A percentile compares a stretch with the other conserved stretches of the same genome.
Evolutionary conservation across 2,329 filamentous ascomycete genomes (phyloP).

Genomic region (Anthostomella pinea): DNA sequence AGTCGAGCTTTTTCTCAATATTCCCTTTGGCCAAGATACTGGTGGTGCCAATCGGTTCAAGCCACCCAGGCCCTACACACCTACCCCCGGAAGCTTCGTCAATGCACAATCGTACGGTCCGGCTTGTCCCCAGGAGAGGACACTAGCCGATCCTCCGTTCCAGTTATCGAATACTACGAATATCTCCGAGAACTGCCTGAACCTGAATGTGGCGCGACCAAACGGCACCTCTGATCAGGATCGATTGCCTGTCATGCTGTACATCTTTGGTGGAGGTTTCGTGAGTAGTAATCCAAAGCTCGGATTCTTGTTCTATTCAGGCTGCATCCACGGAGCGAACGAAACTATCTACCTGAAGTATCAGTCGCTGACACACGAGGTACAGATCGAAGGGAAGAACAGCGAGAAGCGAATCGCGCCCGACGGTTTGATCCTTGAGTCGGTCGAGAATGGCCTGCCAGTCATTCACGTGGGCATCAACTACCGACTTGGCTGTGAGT

Average conservation of each 20-base stretch:
- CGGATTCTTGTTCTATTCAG: too few relatives aligned
- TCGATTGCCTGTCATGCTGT: slow-evolving; percentile 37
- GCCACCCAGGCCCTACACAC: slow-evolving; percentile 37
- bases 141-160: slow-evolving; percentile 27
- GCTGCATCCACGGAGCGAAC: too few relatives aligned
- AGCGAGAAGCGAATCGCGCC: slow-evolving; percentile 36
- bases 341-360: too few relatives aligned
- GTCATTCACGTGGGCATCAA: slow-evolving; percentile 36
- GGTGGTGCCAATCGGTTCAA: slow-evolving; percentile 44
- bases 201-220: slow-evolving; percentile 35
- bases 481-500: slow-evolving; percentile 32
- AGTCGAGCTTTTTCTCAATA: slow-evolving; percentile 46
- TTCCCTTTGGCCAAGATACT: slow-evolving; percentile 46
- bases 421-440: slow-evolving; percentile 45
- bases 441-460: slow-evolving; percentile 39
- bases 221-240: slow-evolving; percentile 20
- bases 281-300: too few relatives aligned
- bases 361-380: too few relatives aligned
- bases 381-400: too few relatives aligned
- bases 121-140: slow-evolving; percentile 43
- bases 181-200: slow-evolving; percentile 37
- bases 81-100: slow-evolving; percentile 32
- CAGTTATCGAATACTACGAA: slow-evolving; percentile 36
- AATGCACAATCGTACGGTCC: slow-evolving; percentile 40
- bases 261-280: slow-evolving; percentile 34